phyloP scores from a whole-genome alignment of 2,329 filamentous ascomycete species.

The Colletotrichum sp. region DNA sequence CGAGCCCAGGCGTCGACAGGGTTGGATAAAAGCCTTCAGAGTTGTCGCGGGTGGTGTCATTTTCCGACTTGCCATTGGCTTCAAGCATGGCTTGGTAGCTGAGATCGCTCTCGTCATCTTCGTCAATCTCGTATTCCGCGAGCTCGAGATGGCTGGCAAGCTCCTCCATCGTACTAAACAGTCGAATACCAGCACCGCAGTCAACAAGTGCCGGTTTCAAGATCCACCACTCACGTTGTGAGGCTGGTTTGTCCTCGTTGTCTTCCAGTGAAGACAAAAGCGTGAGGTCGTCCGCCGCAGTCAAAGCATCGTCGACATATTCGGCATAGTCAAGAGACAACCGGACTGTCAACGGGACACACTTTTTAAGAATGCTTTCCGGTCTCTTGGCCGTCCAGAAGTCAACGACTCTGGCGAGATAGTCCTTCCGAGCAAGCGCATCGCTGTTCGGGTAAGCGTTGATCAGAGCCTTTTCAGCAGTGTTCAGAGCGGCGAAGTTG shows the following conservation, averaged over 20 bases:
- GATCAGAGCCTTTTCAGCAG: slow-evolving; percentile 31
- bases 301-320: slow-evolving; percentile 41
- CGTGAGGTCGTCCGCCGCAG: slow-evolving; percentile 39
- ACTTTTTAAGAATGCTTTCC: slow-evolving; percentile 32
- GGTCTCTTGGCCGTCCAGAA: slow-evolving; percentile 41
- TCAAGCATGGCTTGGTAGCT: not conserved
- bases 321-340: slow-evolving; percentile 42
- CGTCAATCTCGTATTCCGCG: slow-evolving; percentile 34
- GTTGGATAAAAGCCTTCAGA: slow-evolving; percentile 23
- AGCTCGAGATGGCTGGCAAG: slow-evolving; percentile 39
- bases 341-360: slow-evolving; percentile 36
- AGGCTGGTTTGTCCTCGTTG: slow-evolving; percentile 30
- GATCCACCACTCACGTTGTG: slow-evolving; percentile 43
- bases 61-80: not conserved
- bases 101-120: slow-evolving; percentile 30
- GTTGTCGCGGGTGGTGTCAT: not conserved
- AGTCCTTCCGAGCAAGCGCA: slow-evolving; percentile 41
- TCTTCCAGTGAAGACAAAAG: slow-evolving; percentile 38
- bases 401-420: slow-evolving; percentile 36
- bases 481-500: slow-evolving; percentile 37
- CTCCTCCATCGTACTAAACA: slow-evolving; percentile 42
- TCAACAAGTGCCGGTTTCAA: slow-evolving; percentile 43
- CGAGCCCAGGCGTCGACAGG: slow-evolving; percentile 29
- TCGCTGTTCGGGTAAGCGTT: slow-evolving; percentile 45
- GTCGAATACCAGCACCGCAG: slow-evolving; percentile 42